phyloP scores from a whole-genome alignment of 139 green algal species.

The Nannochloris sp. region DNA sequence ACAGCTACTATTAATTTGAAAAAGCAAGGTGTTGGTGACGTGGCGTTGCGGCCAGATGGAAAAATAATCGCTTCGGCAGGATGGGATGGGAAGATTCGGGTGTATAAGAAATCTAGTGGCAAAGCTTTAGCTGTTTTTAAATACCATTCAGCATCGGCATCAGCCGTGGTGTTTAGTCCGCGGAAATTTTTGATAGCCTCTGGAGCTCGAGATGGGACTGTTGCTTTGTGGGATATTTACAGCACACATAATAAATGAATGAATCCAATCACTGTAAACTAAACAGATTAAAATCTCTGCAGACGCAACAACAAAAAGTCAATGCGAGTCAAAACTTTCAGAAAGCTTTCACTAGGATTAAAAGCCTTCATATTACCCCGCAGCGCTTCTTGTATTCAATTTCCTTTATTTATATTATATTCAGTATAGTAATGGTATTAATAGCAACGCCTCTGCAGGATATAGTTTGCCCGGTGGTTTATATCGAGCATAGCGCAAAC shows the following conservation, averaged over 20 bases:
- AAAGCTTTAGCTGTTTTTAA: conserved; percentile 43
- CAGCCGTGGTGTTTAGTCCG: conserved; percentile 29
- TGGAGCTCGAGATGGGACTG: conserved; percentile 37
- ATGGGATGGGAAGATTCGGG: conserved; percentile 48
- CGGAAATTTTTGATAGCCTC: conserved; percentile 23
- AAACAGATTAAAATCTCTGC: not conserved
- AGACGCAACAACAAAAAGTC: not conserved
- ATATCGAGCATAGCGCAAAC: not conserved
- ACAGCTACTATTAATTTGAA: conserved; percentile 9
- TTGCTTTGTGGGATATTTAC: conserved; percentile 47
- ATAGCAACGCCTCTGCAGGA: not conserved
- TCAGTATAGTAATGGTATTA: not conserved
- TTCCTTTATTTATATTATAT: not conserved
- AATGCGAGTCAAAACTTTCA: not conserved
- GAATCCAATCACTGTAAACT: conserved; percentile 1
- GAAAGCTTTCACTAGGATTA: not conserved
- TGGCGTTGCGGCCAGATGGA: conserved; percentile 36
- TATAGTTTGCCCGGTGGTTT: not conserved
- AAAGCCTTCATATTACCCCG: not conserved
- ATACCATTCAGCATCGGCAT: conserved; percentile 42
- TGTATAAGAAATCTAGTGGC: conserved; percentile 35
- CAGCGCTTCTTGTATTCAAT: not conserved
- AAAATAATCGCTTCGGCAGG: conserved; percentile 41
- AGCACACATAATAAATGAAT: too few species aligned
- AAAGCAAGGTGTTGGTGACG: conserved; percentile 25